Conservation (phyloP, 306 rosid species). For the Lupinus albus region DNA sequence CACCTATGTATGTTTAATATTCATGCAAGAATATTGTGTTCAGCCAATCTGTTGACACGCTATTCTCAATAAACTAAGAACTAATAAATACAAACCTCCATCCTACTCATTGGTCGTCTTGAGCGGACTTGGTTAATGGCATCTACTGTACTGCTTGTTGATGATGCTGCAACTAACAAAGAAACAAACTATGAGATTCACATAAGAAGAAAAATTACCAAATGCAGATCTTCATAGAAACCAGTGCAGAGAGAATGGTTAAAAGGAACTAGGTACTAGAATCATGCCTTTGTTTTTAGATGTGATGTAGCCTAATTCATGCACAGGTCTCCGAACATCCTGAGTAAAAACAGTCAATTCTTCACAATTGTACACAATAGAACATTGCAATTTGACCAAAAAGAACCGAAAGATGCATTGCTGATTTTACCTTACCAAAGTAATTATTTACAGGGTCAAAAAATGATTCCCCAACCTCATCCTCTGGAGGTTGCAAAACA, state of each 20-base stretch:
- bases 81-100: slow-evolving; percentile 67
- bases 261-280: slow-evolving; percentile 36
- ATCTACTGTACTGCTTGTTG: slow-evolving; percentile 67
- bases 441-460: slow-evolving; percentile 63
- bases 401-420: slow-evolving; percentile 40
- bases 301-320: slow-evolving; percentile 51
- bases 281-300: slow-evolving; percentile 66
- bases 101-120: slow-evolving; percentile 96
- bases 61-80: slow-evolving; percentile 17
- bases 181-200: slow-evolving; percentile 29
- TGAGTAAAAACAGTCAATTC: slow-evolving; percentile 46
- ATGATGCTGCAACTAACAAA: slow-evolving; percentile 57
- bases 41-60: slow-evolving; percentile 7
- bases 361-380: slow-evolving; percentile 30
- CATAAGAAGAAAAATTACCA: slow-evolving; percentile 4
- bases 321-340: slow-evolving; percentile 76
- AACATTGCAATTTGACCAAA: slow-evolving; percentile 37
- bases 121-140: slow-evolving; percentile 79
- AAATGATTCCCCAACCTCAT: slow-evolving; percentile 77
- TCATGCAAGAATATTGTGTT: not conserved
- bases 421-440: slow-evolving; percentile 79
- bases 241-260: slow-evolving; percentile 22
- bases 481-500: slow-evolving; percentile 97
- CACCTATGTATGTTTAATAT: slow-evolving; percentile 4
- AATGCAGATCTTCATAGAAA: slow-evolving; percentile 32